Conservation (phyloP, 2,329 filamentous ascomycete genomes). For the Talaromyces verruculosus region DNA sequence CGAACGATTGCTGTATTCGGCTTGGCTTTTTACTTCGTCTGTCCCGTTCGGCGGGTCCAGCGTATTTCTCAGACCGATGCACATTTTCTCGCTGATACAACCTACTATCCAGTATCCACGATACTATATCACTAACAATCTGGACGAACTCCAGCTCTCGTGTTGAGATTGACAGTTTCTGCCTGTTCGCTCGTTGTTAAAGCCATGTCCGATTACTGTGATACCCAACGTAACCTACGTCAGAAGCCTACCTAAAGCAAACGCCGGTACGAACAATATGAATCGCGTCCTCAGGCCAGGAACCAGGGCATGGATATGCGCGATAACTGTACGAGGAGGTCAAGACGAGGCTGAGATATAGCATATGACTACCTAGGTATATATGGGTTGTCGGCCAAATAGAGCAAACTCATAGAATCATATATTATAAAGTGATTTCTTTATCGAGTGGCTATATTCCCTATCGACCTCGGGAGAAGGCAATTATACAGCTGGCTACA, state of each 20-base stretch:
- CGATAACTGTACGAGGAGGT: background rate
- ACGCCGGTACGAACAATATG: background rate
- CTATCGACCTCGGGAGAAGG: background rate
- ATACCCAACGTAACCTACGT: background rate
- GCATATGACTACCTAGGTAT: background rate
- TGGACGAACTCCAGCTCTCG: background rate
- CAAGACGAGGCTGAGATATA: background rate
- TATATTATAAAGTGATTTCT: background rate
- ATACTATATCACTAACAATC: background rate
- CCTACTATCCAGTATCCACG: background rate
- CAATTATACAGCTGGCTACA: conserved; percentile 3
- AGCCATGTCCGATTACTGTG: background rate
- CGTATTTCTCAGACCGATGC: conserved; percentile 38
- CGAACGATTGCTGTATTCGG: conserved; percentile 9
- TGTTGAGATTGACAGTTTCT: background rate
- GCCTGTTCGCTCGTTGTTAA: too few species aligned
- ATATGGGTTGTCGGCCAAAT: background rate
- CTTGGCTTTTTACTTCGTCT: conserved; percentile 2
- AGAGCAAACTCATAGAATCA: background rate
- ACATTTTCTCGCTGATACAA: background rate
- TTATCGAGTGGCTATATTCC: background rate
- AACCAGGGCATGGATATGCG: background rate
- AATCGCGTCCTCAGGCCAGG: background rate
- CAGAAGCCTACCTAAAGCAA: background rate
- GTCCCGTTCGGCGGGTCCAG: conserved; percentile 21